Evolutionary conservation across 1,284 basidiomycete genomes (phyloP).

Genomic region (Ceratobasidium theobromae): DNA sequence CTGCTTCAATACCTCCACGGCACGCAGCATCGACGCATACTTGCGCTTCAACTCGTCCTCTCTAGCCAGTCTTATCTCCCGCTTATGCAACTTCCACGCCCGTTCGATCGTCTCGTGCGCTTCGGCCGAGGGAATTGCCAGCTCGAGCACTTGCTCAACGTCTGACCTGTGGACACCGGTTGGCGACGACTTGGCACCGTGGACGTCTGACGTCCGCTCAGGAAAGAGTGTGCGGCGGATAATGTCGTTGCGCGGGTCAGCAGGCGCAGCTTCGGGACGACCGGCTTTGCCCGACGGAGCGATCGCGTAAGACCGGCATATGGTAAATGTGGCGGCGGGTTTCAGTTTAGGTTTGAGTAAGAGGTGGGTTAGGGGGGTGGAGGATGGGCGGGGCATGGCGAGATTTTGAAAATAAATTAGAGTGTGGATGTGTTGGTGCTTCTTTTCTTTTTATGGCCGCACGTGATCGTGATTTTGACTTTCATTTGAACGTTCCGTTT

Average conservation of each 20-base stretch:
- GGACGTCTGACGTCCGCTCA: slow-evolving; percentile 57
- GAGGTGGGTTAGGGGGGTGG: not conserved
- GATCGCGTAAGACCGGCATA: slow-evolving; percentile 19
- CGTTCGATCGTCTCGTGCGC: slow-evolving; percentile 93
- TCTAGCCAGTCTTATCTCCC: slow-evolving; percentile 69
- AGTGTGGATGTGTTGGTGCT: not conserved
- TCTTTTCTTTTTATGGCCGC: no score
- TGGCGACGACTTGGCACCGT: slow-evolving; percentile 57
- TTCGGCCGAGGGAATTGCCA: slow-evolving; percentile 78
- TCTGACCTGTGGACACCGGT: slow-evolving; percentile 81
- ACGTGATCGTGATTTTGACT: no score
- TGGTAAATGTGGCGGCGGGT: no score
- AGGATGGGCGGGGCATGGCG: not conserved
- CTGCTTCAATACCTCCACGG: slow-evolving; percentile 76
- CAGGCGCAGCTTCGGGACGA: slow-evolving; percentile 27
- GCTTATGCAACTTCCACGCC: slow-evolving; percentile 83
- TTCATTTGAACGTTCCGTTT: no score
- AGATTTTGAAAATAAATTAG: not conserved
- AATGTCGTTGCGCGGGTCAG: slow-evolving; percentile 67
- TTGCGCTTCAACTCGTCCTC: slow-evolving; percentile 68
- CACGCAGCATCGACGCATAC: slow-evolving; percentile 71
- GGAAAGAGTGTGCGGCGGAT: slow-evolving; percentile 82
- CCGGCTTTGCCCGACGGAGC: slow-evolving; percentile 12
- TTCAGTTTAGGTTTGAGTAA: not conserved
- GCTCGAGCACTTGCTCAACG: slow-evolving; percentile 65